Base-by-base conservation (phyloP, 2,329 filamentous ascomycete genomes). In the Claviceps sp. region DNA sequence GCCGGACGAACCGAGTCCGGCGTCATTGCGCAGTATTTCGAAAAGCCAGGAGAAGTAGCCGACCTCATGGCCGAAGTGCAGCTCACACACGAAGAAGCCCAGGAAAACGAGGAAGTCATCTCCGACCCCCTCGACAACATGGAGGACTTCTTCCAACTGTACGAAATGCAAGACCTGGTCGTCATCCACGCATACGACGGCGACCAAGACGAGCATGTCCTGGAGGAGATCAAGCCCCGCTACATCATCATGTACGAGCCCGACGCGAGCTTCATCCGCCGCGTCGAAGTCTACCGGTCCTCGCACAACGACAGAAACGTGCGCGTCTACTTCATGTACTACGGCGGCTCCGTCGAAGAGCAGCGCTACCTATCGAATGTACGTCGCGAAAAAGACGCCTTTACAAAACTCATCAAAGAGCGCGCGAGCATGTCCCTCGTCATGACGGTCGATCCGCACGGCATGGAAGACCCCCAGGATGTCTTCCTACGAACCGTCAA, bases 221-320 rank as follows among this genome's bases (percentile, higher is more conserved):
- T 98, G 1, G 91, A 98, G 65, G 93, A 98, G 68, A 77, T 93
- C 53, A 89, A 87, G 62, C 93, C 93, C 37, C 83, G 87, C 55
- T 96, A 96, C 67, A 88, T 98, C 54, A 86, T 98, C 70, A 97
- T 98, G 93, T 98, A 96, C 67, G 93, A 97, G 65, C 91, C 93
- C 1, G 89, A 97, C 58, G 82, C 91, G 3, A 84, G 91, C 3
- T 98, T 98, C 66, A 95, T 97, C 61, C 82, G 93, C 14, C 78
- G 91, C 40, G 85, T 98, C 20, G 93, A 98, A 65, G 90, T 97
- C 2, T 98, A 97, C 68, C 83, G 93, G 41, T 95, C 89, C 50
- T 96, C 90, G 9, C 93, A 98, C 68, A 86, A 84, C 53, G 88
- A 91, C 64, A 77, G 89, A 38, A 89, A 88, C 61, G 87, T 97